Conservation (phyloP, 345 rosid genomes). For the Gossypium bickii region DNA sequence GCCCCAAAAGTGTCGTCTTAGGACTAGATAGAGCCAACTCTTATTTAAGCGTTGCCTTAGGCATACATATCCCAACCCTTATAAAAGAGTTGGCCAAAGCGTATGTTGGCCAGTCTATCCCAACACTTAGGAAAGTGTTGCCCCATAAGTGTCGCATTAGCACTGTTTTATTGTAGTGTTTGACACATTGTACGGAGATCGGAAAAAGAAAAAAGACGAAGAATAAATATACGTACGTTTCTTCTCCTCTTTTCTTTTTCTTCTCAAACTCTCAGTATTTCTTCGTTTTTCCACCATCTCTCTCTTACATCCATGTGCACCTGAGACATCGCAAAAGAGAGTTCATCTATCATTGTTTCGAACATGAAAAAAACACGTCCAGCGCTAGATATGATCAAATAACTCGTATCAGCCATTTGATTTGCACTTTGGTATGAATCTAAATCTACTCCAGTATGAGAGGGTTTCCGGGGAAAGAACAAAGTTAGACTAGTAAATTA, state of each 20-base stretch:
- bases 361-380: not conserved
- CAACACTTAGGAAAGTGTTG: too few relatives aligned
- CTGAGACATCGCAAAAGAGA: constrained; percentile 28
- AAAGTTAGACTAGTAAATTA: too few relatives aligned
- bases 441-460: not conserved
- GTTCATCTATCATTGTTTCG: not conserved
- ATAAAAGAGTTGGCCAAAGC: too few relatives aligned
- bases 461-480: not conserved
- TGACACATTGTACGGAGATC: not conserved
- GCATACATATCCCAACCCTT: too few relatives aligned
- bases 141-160: too few relatives aligned
- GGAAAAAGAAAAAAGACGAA: not conserved
- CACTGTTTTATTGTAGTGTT: too few relatives aligned
- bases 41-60: too few relatives aligned
- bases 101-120: too few relatives aligned
- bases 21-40: too few relatives aligned
- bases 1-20: too few relatives aligned
- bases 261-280: constrained; percentile 39
- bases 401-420: not conserved
- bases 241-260: constrained; percentile 64
- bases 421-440: not conserved
- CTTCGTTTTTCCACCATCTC: constrained; percentile 52
- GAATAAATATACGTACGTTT: constrained; percentile 37
- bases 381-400: not conserved
- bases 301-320: constrained; percentile 48